Conservation (phyloP, 768 basidiomycete genomes). For the Boletus pseudopeckii region DNA sequence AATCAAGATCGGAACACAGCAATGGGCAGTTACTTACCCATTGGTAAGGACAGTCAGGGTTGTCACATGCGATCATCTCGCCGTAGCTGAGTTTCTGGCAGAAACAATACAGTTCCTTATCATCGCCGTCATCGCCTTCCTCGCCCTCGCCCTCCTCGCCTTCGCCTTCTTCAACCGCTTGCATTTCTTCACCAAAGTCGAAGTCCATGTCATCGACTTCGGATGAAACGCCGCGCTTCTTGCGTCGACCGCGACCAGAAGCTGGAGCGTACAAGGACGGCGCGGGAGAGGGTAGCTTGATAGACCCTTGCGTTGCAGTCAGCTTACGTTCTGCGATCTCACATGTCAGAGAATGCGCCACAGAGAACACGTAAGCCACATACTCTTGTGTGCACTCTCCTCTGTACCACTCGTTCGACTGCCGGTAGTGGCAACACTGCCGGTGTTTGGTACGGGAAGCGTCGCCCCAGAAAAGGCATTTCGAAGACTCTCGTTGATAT, state of each 20-base stretch:
- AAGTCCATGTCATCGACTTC: slow-evolving; percentile 35
- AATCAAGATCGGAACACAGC: not conserved
- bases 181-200: slow-evolving; percentile 32
- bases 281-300: slow-evolving; percentile 34
- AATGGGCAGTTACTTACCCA: slow-evolving; percentile 46
- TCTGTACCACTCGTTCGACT: slow-evolving; percentile 20
- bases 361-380: not conserved
- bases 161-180: slow-evolving; percentile 30
- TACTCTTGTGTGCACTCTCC: slow-evolving; percentile 31
- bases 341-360: slow-evolving; percentile 1
- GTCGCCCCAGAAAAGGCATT: slow-evolving; percentile 33
- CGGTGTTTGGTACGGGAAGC: slow-evolving; percentile 17
- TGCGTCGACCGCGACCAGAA: slow-evolving; percentile 32
- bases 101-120: slow-evolving; percentile 59
- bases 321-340: slow-evolving; percentile 28
- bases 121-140: slow-evolving; percentile 50
- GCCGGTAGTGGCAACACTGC: slow-evolving; percentile 1
- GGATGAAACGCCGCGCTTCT: slow-evolving; percentile 35
- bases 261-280: slow-evolving; percentile 30
- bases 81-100: slow-evolving; percentile 63
- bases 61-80: slow-evolving; percentile 67
- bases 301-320: slow-evolving; percentile 28
- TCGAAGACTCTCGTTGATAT: slow-evolving; percentile 39
- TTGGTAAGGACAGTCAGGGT: slow-evolving; percentile 52
- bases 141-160: slow-evolving; percentile 39